phyloP scores from a whole-genome alignment of 306 rosid genomes.

The Parietaria judaica region DNA sequence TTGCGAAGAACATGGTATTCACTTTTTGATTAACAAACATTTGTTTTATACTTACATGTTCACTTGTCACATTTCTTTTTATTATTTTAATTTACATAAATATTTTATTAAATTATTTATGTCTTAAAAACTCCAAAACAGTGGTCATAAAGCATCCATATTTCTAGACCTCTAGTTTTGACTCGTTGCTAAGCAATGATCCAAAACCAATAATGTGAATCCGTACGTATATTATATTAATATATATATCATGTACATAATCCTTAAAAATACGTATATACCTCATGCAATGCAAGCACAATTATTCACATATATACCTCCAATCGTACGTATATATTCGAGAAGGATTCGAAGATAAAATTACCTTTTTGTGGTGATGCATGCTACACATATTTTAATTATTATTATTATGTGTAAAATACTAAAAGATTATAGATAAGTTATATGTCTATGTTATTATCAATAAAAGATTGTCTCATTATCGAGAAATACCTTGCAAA shows the following conservation, averaged over 20 bases:
- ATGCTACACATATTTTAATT: too few relatives aligned
- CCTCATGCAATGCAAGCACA: too few relatives aligned
- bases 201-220: slow-evolving; percentile 14
- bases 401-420: too few relatives aligned
- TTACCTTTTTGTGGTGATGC: too few relatives aligned
- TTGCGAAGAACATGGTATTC: slow-evolving; percentile 22
- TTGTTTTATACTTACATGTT: neutral
- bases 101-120: neutral
- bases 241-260: slow-evolving; percentile 21
- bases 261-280: slow-evolving; percentile 17
- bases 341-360: too few relatives aligned
- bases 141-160: slow-evolving; percentile 19
- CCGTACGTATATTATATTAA: slow-evolving; percentile 9
- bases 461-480: too few relatives aligned
- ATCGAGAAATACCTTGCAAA: too few relatives aligned
- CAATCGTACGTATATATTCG: too few relatives aligned
- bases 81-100: too few relatives aligned
- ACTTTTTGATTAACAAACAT: slow-evolving; percentile 9
- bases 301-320: too few relatives aligned
- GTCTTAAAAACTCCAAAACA: neutral
- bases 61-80: neutral
- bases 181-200: slow-evolving; percentile 4
- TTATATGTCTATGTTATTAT: too few relatives aligned
- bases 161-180: slow-evolving; percentile 25
- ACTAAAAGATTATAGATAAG: too few relatives aligned